Evolutionary conservation across 176 grass and related monocot species (phyloP), one percentile per base, ranked within the genome.

Genomic region (Phoenix dactylifera): DNA sequence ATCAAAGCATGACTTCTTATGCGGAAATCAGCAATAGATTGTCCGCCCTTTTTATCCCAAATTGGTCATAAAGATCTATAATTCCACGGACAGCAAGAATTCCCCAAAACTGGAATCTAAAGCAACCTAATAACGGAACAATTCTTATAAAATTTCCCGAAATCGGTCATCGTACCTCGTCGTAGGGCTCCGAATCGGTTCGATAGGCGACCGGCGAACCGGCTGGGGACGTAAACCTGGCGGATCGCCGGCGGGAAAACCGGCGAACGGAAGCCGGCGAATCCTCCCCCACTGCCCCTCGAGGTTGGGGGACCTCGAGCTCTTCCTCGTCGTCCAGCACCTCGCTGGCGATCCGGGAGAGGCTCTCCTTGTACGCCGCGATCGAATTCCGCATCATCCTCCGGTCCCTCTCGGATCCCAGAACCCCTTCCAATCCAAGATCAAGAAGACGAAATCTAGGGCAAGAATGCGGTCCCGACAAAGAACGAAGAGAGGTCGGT

Each of bases 341-440:
- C 73, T 92, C 93, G 64, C 64, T 81, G 74, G 88, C 93, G 71
- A 98, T 86, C 58, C 88, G 87, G 23, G 81, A 92, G 50, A 98
- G 93, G 67, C 76, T 92, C 73, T 83, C 93, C 65, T 77, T 80
- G 71, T 98, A 98, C 58, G 73, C 86, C 24, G 88, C 81, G 63
- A 98, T 83, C 54, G 93, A 92, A 54, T 79, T 73, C 66, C 82
- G 79, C 88, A 98, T 98, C 88, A 98, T 98, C 71, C 24, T 61
- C 28, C n/a, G 1, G 3, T 5, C 24, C 26, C 18, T 26, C 51
- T 24, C 17, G 58, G 50, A 73, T 73, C 51, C 35, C 35, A 44
- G 35, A 44, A 44, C 35, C 35, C 35, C 6, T 32, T 44, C 35
- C 35, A 44, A 12, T 44, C 10, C 35, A 12, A 9, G 35, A 44